Conservation (phyloP, 768 basidiomycete genomes). For the Kwoniella shandongensis region DNA sequence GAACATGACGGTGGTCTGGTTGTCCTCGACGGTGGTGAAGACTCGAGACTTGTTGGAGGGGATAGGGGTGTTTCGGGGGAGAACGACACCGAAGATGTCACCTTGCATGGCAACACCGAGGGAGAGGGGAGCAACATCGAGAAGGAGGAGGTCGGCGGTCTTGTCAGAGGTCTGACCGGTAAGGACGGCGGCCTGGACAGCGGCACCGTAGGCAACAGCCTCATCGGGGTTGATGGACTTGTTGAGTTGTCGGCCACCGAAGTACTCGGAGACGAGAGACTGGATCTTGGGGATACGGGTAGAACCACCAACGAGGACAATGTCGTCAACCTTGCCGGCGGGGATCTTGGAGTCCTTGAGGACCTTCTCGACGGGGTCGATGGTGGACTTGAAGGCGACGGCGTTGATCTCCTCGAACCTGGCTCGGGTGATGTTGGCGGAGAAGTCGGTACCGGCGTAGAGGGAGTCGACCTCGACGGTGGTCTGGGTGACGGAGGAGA, state of each 20-base stretch:
- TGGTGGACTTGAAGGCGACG: constrained; percentile 87
- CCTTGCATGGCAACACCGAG: constrained; percentile 99
- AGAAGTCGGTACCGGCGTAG: constrained; percentile 96
- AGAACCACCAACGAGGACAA: constrained; percentile 98
- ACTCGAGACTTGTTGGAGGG: constrained; percentile 98
- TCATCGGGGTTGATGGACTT: constrained; percentile 99
- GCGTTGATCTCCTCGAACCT: constrained; percentile 99
- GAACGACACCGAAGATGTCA: constrained; percentile 98
- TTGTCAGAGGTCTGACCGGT: constrained; percentile 98
- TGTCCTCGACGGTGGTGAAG: constrained; percentile 99
- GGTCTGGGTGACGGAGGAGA: constrained; percentile 97
- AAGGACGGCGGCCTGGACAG: constrained; percentile 98
- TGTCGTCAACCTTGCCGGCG: constrained; percentile 91
- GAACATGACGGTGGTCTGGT: constrained; percentile 99
- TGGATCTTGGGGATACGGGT: constrained; percentile 99
- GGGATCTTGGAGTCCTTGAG: constrained; percentile 98
- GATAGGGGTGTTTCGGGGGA: constrained; percentile 98
- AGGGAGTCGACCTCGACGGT: constrained; percentile 99
- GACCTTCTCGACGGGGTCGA: constrained; percentile 98
- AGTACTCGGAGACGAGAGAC: constrained; percentile 96
- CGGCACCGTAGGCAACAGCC: constrained; percentile 99
- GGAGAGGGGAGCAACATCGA: constrained; percentile 96
- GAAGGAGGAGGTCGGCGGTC: constrained; percentile 95
- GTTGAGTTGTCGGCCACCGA: constrained; percentile 95
- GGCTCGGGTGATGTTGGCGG: constrained; percentile 96